These are phyloP conservation scores for Neodidymelliopsis sp. DNA, from an alignment of 2,329 filamentous ascomycete genomes.

Conservation along the genomic window DNA sequence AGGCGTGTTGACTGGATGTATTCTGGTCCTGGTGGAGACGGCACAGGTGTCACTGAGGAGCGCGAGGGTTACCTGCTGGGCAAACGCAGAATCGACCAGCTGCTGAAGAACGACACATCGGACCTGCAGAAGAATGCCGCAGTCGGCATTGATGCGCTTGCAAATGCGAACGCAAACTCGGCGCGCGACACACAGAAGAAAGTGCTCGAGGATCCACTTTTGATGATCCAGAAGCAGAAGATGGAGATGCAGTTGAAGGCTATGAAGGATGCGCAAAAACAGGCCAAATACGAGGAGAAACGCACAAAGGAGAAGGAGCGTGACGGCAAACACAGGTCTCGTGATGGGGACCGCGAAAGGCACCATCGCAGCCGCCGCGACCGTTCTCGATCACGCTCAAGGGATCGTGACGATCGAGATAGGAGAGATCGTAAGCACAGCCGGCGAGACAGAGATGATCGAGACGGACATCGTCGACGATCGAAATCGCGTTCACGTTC, in stretches of 20 bases:
- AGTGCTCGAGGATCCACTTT: conserved; percentile 86
- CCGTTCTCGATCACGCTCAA: conserved; percentile 47
- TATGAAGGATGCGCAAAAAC: conserved; percentile 61
- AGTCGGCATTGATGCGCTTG: conserved; percentile 58
- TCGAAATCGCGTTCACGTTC: conserved; percentile 34
- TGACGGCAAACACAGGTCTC: conserved; percentile 58
- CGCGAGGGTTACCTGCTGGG: conserved; percentile 93
- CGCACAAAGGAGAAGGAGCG: conserved; percentile 46
- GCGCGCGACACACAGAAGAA: conserved; percentile 83
- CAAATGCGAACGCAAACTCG: conserved; percentile 70
- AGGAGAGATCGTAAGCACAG: conserved; percentile 40
- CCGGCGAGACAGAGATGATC: conserved; percentile 28
- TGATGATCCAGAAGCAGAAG: conserved; percentile 93
- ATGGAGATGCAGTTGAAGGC: conserved; percentile 65
- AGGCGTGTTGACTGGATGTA: conserved; percentile 99
- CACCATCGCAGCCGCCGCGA: conserved; percentile 41
- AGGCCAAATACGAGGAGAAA: conserved; percentile 48
- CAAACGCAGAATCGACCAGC: conserved; percentile 87
- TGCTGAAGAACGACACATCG: conserved; percentile 82
- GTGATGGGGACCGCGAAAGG: conserved; percentile 37
- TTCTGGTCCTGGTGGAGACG: conserved; percentile 79
- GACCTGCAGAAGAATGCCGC: conserved; percentile 70
- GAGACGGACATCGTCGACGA: conserved; percentile 29
- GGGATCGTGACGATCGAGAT: conserved; percentile 36
- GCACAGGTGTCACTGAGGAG: conserved; percentile 74